Percentiles rank a stretch among this genome's conserved stretches.
phyloP scores from a whole-genome alignment of 257 asterid species.

The Phtheirospermum japonicum region DNA sequence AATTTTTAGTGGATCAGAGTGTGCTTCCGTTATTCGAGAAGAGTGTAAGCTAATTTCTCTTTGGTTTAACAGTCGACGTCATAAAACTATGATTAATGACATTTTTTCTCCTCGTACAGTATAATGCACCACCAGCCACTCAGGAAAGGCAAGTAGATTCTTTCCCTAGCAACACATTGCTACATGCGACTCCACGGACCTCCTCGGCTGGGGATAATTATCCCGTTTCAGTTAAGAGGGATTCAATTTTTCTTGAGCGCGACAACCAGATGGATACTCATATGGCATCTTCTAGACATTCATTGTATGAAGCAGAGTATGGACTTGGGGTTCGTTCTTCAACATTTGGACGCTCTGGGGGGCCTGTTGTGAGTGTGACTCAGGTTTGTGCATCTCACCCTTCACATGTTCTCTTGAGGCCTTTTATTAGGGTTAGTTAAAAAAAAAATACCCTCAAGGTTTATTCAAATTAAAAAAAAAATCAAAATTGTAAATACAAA shows the following conservation, averaged over 20 bases:
- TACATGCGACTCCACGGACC: conserved; percentile 40
- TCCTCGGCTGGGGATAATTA: conserved; percentile 43
- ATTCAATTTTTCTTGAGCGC: conserved; percentile 47
- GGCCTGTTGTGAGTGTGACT: conserved; percentile 55
- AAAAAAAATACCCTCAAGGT: not conserved
- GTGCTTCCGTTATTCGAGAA: conserved; percentile 82
- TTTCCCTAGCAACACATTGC: conserved; percentile 55
- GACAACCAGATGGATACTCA: conserved; percentile 55
- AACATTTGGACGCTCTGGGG: conserved; percentile 49
- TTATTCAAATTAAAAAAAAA: not conserved
- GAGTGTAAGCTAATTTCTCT: conserved; percentile 45
- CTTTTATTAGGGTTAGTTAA: not conserved
- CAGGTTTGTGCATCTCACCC: conserved; percentile 50
- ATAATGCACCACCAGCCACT: conserved; percentile 39
- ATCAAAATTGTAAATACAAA: no score
- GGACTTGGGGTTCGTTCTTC: conserved; percentile 55
- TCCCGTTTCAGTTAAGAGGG: conserved; percentile 56
- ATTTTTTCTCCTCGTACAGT: conserved; percentile 38
- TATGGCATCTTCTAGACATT: conserved; percentile 42
- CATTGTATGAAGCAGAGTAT: conserved; percentile 59
- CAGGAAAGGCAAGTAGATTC: conserved; percentile 62
- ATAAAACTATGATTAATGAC: not conserved
- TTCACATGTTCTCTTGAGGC: conserved; percentile 5
- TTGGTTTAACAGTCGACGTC: conserved; percentile 15
- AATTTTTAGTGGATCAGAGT: conserved; percentile 79